Conservation (phyloP, 345 rosid species). For the Eutrema japonicum region DNA sequence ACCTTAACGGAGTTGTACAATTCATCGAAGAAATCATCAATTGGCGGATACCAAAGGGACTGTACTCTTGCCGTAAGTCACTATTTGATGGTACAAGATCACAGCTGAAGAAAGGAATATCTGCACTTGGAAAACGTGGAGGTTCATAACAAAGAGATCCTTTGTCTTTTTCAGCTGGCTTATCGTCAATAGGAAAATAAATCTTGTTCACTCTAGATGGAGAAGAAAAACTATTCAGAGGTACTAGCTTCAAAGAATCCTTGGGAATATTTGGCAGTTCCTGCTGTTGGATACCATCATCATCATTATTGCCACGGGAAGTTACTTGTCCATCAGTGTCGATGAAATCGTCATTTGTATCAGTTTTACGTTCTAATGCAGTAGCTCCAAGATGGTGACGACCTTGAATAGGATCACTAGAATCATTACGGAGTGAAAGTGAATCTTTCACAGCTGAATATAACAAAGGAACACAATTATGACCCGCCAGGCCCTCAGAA, state of each 20-base stretch:
- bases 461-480: constrained; percentile 44
- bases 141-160: constrained; percentile 95
- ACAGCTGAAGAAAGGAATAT: constrained; percentile 92
- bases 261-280: constrained; percentile 54
- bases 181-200: constrained; percentile 48
- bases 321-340: constrained; percentile 49
- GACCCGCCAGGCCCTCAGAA: constrained; percentile 49
- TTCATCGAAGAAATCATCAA: constrained; percentile 84
- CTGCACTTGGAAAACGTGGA: constrained; percentile 95
- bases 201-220: constrained; percentile 42
- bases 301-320: constrained; percentile 51
- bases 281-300: constrained; percentile 47
- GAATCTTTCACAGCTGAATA: constrained; percentile 46
- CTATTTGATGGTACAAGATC: constrained; percentile 82
- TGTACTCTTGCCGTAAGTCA: constrained; percentile 88
- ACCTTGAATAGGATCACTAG: constrained; percentile 50
- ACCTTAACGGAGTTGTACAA: constrained; percentile 83
- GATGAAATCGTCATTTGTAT: constrained; percentile 53
- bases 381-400: constrained; percentile 51
- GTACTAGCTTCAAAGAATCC: constrained; percentile 68
- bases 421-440: constrained; percentile 42
- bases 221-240: constrained; percentile 60
- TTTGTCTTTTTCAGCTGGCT: constrained; percentile 53
- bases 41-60: constrained; percentile 98
- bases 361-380: constrained; percentile 52